Percentiles rank a stretch among this genome's conserved stretches.
phyloP scores from a whole-genome alignment of 495 filamentous ascomycete species.

The Rusavskia elegans region DNA sequence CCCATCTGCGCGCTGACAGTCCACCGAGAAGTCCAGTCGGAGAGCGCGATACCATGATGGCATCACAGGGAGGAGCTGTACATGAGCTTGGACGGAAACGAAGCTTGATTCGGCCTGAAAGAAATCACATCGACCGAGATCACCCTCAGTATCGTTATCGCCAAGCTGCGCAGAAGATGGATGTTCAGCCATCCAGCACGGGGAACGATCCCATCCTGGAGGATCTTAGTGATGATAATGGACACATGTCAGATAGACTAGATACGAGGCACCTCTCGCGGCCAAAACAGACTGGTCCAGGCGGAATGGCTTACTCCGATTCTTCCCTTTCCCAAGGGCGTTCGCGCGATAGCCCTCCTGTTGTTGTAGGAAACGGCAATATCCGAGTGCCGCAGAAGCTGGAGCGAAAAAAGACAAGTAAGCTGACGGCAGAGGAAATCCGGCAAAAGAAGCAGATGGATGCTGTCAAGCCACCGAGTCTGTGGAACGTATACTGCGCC shows the following conservation, averaged over 20 bases:
- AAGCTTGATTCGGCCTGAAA: slow-evolving; percentile 76
- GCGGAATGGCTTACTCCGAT: slow-evolving; percentile 20
- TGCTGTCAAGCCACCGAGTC: slow-evolving; percentile 58
- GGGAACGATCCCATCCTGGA: slow-evolving; percentile 80
- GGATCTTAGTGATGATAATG: slow-evolving; percentile 42
- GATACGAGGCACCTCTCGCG: slow-evolving; percentile 25
- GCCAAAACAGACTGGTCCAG: slow-evolving; percentile 18
- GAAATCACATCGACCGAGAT: slow-evolving; percentile 60
- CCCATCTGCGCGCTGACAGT: slow-evolving; percentile 12
- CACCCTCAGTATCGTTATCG: slow-evolving; percentile 92
- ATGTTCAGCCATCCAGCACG: slow-evolving; percentile 72
- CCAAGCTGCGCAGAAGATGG: slow-evolving; percentile 76
- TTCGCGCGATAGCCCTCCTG: slow-evolving; percentile 13
- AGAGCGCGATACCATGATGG: slow-evolving; percentile 19
- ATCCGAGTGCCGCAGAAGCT: slow-evolving; percentile 29
- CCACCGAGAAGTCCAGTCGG: neutral
- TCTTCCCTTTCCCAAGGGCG: slow-evolving; percentile 33
- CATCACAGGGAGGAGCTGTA: slow-evolving; percentile 18
- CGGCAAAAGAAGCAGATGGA: slow-evolving; percentile 48
- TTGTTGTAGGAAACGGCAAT: slow-evolving; percentile 14
- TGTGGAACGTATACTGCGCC: slow-evolving; percentile 93
- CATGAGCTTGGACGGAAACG: slow-evolving; percentile 50
- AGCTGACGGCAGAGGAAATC: slow-evolving; percentile 41
- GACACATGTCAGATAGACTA: slow-evolving; percentile 36
- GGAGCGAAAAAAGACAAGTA: slow-evolving; percentile 32